Percentiles rank a stretch among this genome's conserved stretches.
Conservation (phyloP, 768 basidiomycete genomes). For the Collybiopsis luxurians region DNA sequence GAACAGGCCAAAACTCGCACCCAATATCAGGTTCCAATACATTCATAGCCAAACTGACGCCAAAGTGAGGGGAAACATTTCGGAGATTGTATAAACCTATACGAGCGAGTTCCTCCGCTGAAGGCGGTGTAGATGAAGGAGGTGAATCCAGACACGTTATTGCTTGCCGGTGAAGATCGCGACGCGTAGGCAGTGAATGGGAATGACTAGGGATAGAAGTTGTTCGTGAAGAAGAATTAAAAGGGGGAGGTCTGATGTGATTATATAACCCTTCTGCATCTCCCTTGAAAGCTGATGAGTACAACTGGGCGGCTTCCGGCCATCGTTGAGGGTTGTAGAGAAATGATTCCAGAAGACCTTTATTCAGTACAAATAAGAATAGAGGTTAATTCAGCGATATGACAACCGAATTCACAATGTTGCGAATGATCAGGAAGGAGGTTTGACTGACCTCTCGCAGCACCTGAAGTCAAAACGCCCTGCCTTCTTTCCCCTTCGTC, state of each 20-base stretch:
- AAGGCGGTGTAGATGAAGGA: conserved; percentile 9
- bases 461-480: conserved; percentile 19
- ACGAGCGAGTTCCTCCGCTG: conserved; percentile 11
- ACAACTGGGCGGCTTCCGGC: conserved; percentile 12
- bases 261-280: conserved; percentile 18
- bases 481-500: conserved; percentile 5
- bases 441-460: conserved; percentile 12
- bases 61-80: conserved; percentile 20
- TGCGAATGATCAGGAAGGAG: neutral
- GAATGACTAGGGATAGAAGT: neutral
- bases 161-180: conserved; percentile 16
- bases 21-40: conserved; percentile 19
- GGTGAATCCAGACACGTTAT: conserved; percentile 21
- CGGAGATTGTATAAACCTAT: conserved; percentile 6
- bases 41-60: conserved; percentile 13
- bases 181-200: neutral
- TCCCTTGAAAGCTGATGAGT: conserved; percentile 15
- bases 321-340: conserved; percentile 15
- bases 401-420: neutral
- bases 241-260: conserved; percentile 9
- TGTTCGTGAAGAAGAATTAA: conserved; percentile 14
- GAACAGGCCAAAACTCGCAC: conserved; percentile 22
- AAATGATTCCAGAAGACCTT: conserved; percentile 12
- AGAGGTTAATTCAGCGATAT: conserved; percentile 14
- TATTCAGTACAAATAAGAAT: conserved; percentile 7